Evolutionary conservation across 2,329 filamentous ascomycete species (phyloP), one percentile per base, ranked within the genome.

Genomic region (Epicoccum nigrum): DNA sequence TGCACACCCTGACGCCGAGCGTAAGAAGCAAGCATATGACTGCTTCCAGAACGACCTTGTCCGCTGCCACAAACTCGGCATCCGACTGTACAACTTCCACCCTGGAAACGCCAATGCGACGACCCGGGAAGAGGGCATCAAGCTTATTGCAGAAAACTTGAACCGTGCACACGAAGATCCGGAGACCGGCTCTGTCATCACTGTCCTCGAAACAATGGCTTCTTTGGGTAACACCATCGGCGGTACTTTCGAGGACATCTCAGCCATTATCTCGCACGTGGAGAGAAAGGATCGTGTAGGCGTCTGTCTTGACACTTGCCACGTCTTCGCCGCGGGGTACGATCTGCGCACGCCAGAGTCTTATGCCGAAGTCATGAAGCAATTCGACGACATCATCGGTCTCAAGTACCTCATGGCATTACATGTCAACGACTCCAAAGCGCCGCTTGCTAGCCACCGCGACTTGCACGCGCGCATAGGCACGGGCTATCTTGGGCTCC

Each of bases 381-480:
- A 87, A 25, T 96, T 99, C 63, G 88, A 96, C 60, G 70, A 83
- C 8, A 77, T 88, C 5, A 88, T 99, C 8, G 94, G 94, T 1
- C 73, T 88, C 23, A 76, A 84, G 45, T 96, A 95, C 64, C 83
- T 99, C 7, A 86, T 86, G 54, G 94, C 94, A 0, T 79, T 97
- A 48, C 94, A 99, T 72, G 63, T 99, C 33, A 99, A 99, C 72
- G 94, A 99, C 75, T 95, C 89, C 76, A 99, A 97, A 75, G 91
- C 92, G 0, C 93, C 94, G 0, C 79, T 96, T 23, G 80, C 76
- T 33, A 94, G 90, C 28, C 84, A 91, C 59, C 85, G 92, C 32
- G 94, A 99, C 70, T 77, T 97, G 2, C 94, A 99, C 74, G 92
- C 93, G 59, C 97, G 97, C 70, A 97, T 99, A 57, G 94, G 94